Evolutionary conservation across 2,329 filamentous ascomycete genomes (phyloP).

Genomic region (Metarhizium album): DNA sequence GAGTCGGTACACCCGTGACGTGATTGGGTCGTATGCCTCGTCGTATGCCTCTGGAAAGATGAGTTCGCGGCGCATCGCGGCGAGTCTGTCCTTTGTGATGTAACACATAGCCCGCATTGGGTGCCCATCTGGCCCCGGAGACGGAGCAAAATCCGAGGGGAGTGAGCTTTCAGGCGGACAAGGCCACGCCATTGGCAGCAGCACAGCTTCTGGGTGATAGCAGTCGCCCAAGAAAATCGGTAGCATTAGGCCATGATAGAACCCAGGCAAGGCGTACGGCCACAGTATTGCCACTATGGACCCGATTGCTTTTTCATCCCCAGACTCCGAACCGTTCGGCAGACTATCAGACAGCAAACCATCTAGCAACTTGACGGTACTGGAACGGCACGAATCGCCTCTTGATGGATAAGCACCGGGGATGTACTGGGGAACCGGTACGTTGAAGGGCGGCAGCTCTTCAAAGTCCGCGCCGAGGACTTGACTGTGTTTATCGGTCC

Average conservation of each 20-base stretch:
- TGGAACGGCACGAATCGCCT: slow-evolving; percentile 28
- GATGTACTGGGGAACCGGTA: slow-evolving; percentile 26
- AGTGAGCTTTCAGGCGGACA: slow-evolving; percentile 21
- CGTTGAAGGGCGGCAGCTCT: slow-evolving; percentile 29
- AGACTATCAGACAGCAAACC: too few species aligned
- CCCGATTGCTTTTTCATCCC: slow-evolving; percentile 31
- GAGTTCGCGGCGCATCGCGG: slow-evolving; percentile 36
- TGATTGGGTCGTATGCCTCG: slow-evolving; percentile 36
- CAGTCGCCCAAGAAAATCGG: slow-evolving; percentile 38
- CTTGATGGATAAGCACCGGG: slow-evolving; percentile 24
- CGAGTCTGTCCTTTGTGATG: slow-evolving; percentile 35
- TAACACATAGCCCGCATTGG: slow-evolving; percentile 37
- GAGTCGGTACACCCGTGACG: slow-evolving; percentile 33
- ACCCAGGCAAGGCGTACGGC: too few species aligned
- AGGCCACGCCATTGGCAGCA: slow-evolving; percentile 40
- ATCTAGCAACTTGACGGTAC: slow-evolving; percentile 30
- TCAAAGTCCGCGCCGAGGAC: slow-evolving; percentile 38
- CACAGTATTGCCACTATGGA: slow-evolving; percentile 35
- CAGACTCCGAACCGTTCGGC: too few species aligned
- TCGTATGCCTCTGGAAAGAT: slow-evolving; percentile 29
- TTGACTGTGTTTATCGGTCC: slow-evolving; percentile 40
- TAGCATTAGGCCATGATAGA: too few species aligned
- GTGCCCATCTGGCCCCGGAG: slow-evolving; percentile 13
- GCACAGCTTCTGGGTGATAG: slow-evolving; percentile 33
- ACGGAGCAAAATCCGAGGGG: too few species aligned